Percentiles rank a stretch among this genome's conserved stretches.
phyloP scores from a whole-genome alignment of 805 yeast species.

The Spathaspora sp. region DNA sequence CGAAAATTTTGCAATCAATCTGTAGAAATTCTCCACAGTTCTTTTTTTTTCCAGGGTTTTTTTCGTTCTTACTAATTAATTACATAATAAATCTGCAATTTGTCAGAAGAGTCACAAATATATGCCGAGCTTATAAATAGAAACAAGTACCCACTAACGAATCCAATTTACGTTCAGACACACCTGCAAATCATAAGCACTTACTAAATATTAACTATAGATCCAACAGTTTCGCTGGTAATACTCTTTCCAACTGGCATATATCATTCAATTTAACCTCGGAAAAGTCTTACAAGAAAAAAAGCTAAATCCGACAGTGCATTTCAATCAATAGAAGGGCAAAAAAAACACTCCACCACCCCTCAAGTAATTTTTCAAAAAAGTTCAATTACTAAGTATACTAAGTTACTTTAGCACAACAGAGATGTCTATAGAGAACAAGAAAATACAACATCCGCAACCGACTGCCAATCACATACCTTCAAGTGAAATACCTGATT shows the following conservation, averaged over 20 bases:
- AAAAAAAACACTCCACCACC: background rate
- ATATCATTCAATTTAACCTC: background rate
- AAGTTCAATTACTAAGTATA: too few relatives aligned
- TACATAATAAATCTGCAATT: background rate
- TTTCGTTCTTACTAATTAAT: background rate
- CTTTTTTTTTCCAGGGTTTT: background rate
- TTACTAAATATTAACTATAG: too few relatives aligned
- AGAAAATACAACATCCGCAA: conserved; percentile 4
- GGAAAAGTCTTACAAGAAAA: background rate
- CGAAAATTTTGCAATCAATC: background rate
- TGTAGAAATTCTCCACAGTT: background rate
- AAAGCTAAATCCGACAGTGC: background rate
- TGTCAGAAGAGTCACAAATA: background rate
- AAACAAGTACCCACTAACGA: background rate
- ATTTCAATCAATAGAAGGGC: background rate
- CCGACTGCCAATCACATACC: background rate
- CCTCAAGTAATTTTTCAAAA: background rate
- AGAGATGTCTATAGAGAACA: background rate
- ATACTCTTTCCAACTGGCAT: too few relatives aligned
- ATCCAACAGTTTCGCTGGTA: too few relatives aligned
- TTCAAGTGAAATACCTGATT: background rate
- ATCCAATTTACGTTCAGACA: too few relatives aligned
- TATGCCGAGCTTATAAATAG: background rate
- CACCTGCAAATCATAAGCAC: too few relatives aligned
- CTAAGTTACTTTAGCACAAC: too few relatives aligned